These are phyloP conservation scores for Taiozyma onychis DNA, from an alignment of 1,139 yeast genomes.

Conservation along the genomic window DNA sequence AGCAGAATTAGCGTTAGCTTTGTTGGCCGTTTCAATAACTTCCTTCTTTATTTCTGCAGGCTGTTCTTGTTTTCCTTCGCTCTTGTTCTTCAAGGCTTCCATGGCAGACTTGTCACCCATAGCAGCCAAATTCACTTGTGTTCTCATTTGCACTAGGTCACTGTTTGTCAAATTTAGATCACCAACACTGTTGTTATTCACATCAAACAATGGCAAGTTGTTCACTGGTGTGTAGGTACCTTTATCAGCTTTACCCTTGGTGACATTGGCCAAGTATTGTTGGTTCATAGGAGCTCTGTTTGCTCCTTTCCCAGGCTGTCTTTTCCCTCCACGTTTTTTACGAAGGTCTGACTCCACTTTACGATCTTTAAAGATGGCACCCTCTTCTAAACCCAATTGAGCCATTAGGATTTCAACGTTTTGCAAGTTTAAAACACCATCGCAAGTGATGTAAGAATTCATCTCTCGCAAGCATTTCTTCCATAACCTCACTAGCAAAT, in stretches of 20 bases:
- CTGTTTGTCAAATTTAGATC: slow-evolving; percentile 64
- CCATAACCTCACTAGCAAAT: slow-evolving; percentile 77
- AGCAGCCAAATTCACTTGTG: slow-evolving; percentile 67
- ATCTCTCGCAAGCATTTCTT: slow-evolving; percentile 60
- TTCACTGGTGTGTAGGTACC: slow-evolving; percentile 70
- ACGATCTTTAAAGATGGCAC: slow-evolving; percentile 66
- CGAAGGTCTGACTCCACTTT: slow-evolving; percentile 61
- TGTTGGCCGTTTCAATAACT: slow-evolving; percentile 29
- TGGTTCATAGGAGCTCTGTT: slow-evolving; percentile 13
- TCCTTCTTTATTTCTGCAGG: slow-evolving; percentile 25
- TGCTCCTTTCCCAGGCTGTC: slow-evolving; percentile 15
- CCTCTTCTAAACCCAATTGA: slow-evolving; percentile 68
- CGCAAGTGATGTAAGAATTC: slow-evolving; percentile 81
- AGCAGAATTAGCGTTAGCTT: slow-evolving; percentile 35
- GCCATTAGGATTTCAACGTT: slow-evolving; percentile 70
- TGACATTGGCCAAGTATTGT: slow-evolving; percentile 23
- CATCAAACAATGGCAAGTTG: slow-evolving; percentile 73
- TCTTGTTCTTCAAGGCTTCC: slow-evolving; percentile 45
- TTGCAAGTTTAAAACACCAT: slow-evolving; percentile 71
- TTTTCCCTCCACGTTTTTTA: slow-evolving; percentile 25
- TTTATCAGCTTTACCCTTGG: slow-evolving; percentile 60
- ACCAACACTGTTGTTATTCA: slow-evolving; percentile 62
- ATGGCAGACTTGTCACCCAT: slow-evolving; percentile 72
- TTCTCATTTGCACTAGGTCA: slow-evolving; percentile 66
- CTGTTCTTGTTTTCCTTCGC: slow-evolving; percentile 21